A percentile compares a stretch with the other conserved stretches of the same genome.
Evolutionary conservation across 768 basidiomycete species (phyloP).

Genomic region (Serpula lacrymans): DNA sequence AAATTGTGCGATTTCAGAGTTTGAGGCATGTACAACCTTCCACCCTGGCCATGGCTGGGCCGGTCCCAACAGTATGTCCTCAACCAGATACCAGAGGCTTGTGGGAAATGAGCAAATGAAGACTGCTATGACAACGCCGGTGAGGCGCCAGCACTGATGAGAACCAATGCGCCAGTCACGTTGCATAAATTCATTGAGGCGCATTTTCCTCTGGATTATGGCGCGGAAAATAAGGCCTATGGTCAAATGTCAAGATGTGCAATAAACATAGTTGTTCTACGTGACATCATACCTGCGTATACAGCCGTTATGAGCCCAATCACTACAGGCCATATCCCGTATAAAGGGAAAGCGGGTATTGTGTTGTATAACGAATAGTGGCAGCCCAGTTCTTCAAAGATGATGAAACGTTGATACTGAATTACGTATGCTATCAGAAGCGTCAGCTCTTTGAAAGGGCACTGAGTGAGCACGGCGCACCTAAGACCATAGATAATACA

Average conservation of each 20-base stretch:
- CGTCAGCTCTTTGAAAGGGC: not conserved
- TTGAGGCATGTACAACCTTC: too few relatives aligned
- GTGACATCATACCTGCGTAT: conserved; percentile 19
- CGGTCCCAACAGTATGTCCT: too few relatives aligned
- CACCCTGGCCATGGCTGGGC: too few relatives aligned
- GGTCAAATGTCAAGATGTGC: not conserved
- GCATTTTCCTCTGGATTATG: conserved; percentile 7
- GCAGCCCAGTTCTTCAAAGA: conserved; percentile 57
- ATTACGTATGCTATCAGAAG: conserved; percentile 47
- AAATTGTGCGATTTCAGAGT: too few relatives aligned
- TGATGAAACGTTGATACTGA: conserved; percentile 62
- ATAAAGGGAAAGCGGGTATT: conserved; percentile 27
- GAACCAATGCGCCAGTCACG: too few relatives aligned
- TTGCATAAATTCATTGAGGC: conserved; percentile 2
- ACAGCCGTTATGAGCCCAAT: conserved; percentile 25
- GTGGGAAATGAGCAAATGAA: too few relatives aligned
- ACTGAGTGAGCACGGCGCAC: conserved; percentile 26
- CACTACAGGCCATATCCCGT: conserved; percentile 19
- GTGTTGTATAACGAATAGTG: conserved; percentile 39
- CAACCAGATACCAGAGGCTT: too few relatives aligned
- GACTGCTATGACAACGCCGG: too few relatives aligned
- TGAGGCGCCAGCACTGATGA: too few relatives aligned
- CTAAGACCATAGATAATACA: conserved; percentile 42
- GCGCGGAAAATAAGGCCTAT: conserved; percentile 12
- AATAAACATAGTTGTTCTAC: not conserved